Conservation (phyloP, 257 asterid genomes). For the Eucommia ulmoides region DNA sequence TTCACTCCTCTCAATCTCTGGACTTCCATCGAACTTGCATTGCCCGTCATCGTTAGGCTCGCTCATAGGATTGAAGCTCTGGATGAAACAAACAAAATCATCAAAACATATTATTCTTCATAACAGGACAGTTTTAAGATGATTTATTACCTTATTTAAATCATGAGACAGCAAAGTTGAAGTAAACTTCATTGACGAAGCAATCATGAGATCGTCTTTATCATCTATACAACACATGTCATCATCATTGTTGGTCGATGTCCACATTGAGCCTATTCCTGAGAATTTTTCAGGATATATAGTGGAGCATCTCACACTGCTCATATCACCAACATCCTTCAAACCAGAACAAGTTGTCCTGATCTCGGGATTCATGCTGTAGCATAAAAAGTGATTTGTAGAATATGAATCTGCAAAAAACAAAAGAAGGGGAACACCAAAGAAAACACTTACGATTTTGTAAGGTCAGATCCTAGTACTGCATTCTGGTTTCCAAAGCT, state of each 20-base stretch:
- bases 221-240: constrained; percentile 85
- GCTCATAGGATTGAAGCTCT: constrained; percentile 91
- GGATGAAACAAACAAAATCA: constrained; percentile 5
- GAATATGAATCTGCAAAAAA: constrained; percentile 10
- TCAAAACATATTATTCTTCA: too few relatives aligned
- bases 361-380: constrained; percentile 51
- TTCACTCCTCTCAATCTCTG: constrained; percentile 37
- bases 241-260: constrained; percentile 65
- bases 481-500: constrained; percentile 36
- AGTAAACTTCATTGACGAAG: constrained; percentile 39
- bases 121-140: constrained; percentile 8
- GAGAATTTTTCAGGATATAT: constrained; percentile 37
- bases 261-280: constrained; percentile 46
- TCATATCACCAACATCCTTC: constrained; percentile 40
- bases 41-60: constrained; percentile 80
- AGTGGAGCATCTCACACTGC: constrained; percentile 43
- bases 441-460: constrained; percentile 50
- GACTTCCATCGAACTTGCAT: constrained; percentile 69
- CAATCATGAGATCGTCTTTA: constrained; percentile 47
- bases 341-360: constrained; percentile 53
- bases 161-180: constrained; percentile 37
- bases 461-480: constrained; percentile 37
- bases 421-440: constrained; percentile 1
- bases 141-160: constrained; percentile 52
- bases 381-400: constrained; percentile 12